phyloP scores from a whole-genome alignment of 345 rosid species.

The Euphorbia tirucalli region DNA sequence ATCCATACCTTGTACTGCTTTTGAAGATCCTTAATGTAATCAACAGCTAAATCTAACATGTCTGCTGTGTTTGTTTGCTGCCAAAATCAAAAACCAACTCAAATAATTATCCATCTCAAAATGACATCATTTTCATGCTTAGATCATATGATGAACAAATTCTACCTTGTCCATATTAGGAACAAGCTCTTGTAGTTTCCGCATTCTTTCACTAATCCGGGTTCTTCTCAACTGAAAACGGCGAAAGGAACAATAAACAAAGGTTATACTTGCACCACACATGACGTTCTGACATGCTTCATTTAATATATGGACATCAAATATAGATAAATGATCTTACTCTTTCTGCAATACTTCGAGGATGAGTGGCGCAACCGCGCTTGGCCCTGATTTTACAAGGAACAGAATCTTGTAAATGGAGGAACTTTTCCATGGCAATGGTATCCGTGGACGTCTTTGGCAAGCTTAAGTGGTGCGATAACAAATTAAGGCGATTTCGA shows the following conservation, averaged over 20 bases:
- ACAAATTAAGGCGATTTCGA: slow-evolving; percentile 31
- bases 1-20: slow-evolving; percentile 63
- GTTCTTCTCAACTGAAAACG: slow-evolving; percentile 83
- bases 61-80: slow-evolving; percentile 98
- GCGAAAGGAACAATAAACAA: too few species aligned
- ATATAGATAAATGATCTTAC: slow-evolving; percentile 45
- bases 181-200: slow-evolving; percentile 92
- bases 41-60: slow-evolving; percentile 97
- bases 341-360: slow-evolving; percentile 98
- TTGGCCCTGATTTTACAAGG: slow-evolving; percentile 95
- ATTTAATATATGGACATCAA: background rate
- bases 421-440: slow-evolving; percentile 62
- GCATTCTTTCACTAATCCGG: slow-evolving; percentile 91
- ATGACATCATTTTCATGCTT: background rate
- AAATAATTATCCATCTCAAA: background rate
- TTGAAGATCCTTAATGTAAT: slow-evolving; percentile 92
- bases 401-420: slow-evolving; percentile 78
- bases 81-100: slow-evolving; percentile 5
- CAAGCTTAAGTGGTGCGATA: slow-evolving; percentile 54
- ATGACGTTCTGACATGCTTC: background rate
- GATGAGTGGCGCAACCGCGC: slow-evolving; percentile 99
- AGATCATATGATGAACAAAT: background rate
- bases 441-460: slow-evolving; percentile 57
- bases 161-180: slow-evolving; percentile 97
- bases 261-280: too few species aligned